Base-by-base conservation (phyloP, 345 rosid species). In the Lumnitzera littorea region DNA sequence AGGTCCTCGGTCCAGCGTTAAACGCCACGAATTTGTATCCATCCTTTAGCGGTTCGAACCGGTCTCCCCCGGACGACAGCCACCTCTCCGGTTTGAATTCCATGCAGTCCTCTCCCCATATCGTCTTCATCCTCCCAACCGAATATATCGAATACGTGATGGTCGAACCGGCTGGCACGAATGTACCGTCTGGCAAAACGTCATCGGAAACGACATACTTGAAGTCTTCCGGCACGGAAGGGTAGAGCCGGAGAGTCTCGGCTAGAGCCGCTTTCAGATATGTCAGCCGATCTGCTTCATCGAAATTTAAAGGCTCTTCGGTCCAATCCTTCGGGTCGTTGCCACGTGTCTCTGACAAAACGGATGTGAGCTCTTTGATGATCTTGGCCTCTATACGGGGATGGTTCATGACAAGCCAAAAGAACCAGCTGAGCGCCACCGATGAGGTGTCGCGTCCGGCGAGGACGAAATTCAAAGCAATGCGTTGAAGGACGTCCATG, bases 391-490 rank as follows among this genome's bases (percentile, higher is more conserved):
- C 98, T 0, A 89, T 73, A 20, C 72, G 74, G 0, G 82, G 81
- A 31, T 83, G 69, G 66, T 83, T 85, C 90, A 84, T 86, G 55
- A 91, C 83, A 2, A 89, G 87, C 91, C 95, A 88, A 77, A 91
- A 91, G 74, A 91, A 91, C 98, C 98, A 91, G 70, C 94, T 88
- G 41, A 91, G 74, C 6, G 98, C 98, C 16, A 86, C 95, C 0
- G 98, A 91, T 5, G 98, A 91, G 5, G 98, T 91, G 73, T 91
- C 98, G 0, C 98, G 82, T 36, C 98, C 98, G 0, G 98, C 98
- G 0, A 91, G 89, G 62, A 89, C 90, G 53, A 91, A 91, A 73
- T 91, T 91, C 0, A 89, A 74, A 13, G 96, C 96, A n/a, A 91
- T 89, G 4, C 81, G 85, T 71, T 86, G 95, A 60, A 91, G 95